Conservation (phyloP, 345 rosid genomes). For the Kandelia obovata region DNA sequence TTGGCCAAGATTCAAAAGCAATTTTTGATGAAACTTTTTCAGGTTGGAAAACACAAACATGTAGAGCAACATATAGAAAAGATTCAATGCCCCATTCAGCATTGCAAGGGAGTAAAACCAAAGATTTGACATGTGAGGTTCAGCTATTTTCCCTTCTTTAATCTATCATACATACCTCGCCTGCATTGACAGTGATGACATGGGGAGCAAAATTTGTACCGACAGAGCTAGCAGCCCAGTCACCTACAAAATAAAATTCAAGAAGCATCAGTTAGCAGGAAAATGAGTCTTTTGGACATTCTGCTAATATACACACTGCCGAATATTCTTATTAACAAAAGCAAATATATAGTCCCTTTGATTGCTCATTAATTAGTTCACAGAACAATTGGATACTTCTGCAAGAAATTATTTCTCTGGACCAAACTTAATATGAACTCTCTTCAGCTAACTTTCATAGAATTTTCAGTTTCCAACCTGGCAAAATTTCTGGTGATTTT, state of each 20-base stretch:
- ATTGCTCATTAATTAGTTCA: too few relatives aligned
- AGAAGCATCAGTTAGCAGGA: conserved; percentile 16
- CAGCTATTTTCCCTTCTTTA: not conserved
- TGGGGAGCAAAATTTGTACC: conserved; percentile 79
- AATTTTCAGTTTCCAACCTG: not conserved
- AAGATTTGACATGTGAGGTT: not conserved
- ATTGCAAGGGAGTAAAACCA: not conserved
- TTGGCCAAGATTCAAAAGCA: not conserved
- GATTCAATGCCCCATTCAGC: not conserved
- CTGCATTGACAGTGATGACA: conserved; percentile 67
- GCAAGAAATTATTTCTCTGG: too few relatives aligned
- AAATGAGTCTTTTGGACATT: too few relatives aligned
- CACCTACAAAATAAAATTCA: conserved; percentile 40
- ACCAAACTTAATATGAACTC: too few relatives aligned
- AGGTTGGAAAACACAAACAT: not conserved
- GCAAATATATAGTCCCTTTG: too few relatives aligned
- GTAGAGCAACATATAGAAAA: not conserved
- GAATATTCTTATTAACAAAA: too few relatives aligned
- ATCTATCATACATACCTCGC: conserved; percentile 54
- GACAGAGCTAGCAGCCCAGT: conserved; percentile 42
- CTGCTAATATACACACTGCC: too few relatives aligned
- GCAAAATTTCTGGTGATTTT: not conserved
- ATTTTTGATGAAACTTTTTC: not conserved
- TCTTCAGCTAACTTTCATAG: not conserved
- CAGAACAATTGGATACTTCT: too few relatives aligned